These are phyloP conservation scores for Rosa lucieae DNA, from an alignment of 306 rosid genomes.

Conservation along the genomic window DNA sequence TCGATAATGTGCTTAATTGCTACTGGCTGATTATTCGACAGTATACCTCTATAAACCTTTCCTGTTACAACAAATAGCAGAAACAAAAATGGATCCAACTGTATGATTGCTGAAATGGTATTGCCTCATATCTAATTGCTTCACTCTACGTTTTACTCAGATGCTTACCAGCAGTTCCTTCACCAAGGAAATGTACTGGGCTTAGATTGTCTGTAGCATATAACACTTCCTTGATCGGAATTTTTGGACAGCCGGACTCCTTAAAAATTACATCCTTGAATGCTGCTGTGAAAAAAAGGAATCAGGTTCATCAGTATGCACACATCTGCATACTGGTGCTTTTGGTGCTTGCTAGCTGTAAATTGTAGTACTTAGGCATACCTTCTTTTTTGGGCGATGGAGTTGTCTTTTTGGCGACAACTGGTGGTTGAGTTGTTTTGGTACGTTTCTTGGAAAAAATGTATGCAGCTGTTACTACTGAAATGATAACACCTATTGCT, in stretches of 20 bases:
- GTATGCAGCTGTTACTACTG: conserved; percentile 14
- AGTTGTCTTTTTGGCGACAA: conserved; percentile 18
- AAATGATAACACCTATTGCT: conserved; percentile 17
- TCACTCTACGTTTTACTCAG: neutral
- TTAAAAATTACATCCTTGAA: conserved; percentile 29
- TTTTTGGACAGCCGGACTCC: conserved; percentile 35
- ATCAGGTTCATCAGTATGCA: conserved; percentile 7
- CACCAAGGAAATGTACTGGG: conserved; percentile 44
- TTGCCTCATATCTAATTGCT: neutral
- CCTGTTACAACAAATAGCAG: conserved; percentile 31
- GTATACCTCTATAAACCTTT: conserved; percentile 54
- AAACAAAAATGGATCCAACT: neutral
- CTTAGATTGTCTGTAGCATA: conserved; percentile 48
- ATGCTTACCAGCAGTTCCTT: conserved; percentile 50
- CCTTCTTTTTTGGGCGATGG: conserved; percentile 24
- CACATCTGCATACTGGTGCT: neutral
- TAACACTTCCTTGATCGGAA: conserved; percentile 45
- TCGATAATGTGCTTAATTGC: conserved; percentile 55
- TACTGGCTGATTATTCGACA: conserved; percentile 45
- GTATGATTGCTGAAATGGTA: neutral
- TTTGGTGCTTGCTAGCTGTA: neutral
- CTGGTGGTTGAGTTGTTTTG: conserved; percentile 23
- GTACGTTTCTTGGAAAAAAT: conserved; percentile 21
- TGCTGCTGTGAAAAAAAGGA: conserved; percentile 4
- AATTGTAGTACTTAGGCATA: conserved; percentile 6